Percentiles rank a stretch among this genome's conserved stretches.
phyloP scores from a whole-genome alignment of 164 flowering plant genomes.

The Pachysandra terminalis region DNA sequence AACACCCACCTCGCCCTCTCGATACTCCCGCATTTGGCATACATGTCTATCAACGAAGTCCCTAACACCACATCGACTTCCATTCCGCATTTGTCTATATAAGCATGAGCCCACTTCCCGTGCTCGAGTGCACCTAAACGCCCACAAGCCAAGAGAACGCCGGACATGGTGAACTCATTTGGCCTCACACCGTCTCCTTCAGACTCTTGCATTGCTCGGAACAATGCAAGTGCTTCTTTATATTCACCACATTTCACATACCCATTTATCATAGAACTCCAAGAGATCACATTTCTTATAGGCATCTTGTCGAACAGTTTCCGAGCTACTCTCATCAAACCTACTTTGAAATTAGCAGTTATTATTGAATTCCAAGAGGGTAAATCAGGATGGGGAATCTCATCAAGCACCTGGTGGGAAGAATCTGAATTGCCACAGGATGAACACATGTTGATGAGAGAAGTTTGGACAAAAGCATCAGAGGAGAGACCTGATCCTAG shows the following conservation, averaged over 20 bases:
- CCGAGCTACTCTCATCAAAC: conserved; percentile 21
- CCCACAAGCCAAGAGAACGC: conserved; percentile 33
- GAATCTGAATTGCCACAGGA: conserved; percentile 20
- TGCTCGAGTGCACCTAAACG: conserved; percentile 32
- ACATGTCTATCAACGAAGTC: conserved; percentile 68
- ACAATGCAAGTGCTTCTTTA: conserved; percentile 27
- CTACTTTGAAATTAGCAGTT: conserved; percentile 16
- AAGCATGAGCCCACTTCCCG: conserved; percentile 36
- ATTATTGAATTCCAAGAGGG: conserved; percentile 40
- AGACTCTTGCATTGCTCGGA: conserved; percentile 29
- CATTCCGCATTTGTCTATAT: conserved; percentile 27
- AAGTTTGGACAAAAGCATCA: conserved; percentile 26
- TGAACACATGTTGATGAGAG: conserved; percentile 29
- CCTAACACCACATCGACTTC: conserved; percentile 27
- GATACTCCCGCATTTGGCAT: conserved; percentile 64
- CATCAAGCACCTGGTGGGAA: conserved; percentile 31
- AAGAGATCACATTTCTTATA: conserved; percentile 32
- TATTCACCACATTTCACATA: conserved; percentile 23
- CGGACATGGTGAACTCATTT: conserved; percentile 29
- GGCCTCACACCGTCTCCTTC: conserved; percentile 18
- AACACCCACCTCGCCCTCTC: conserved; percentile 30
- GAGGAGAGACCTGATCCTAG: conserved; percentile 15
- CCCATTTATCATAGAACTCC: conserved; percentile 43
- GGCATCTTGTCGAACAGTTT: conserved; percentile 34
- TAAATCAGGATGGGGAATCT: conserved; percentile 24